Percentiles rank a stretch among this genome's conserved stretches.
Conservation (phyloP, 345 rosid species). For the Heritiera littoralis region DNA sequence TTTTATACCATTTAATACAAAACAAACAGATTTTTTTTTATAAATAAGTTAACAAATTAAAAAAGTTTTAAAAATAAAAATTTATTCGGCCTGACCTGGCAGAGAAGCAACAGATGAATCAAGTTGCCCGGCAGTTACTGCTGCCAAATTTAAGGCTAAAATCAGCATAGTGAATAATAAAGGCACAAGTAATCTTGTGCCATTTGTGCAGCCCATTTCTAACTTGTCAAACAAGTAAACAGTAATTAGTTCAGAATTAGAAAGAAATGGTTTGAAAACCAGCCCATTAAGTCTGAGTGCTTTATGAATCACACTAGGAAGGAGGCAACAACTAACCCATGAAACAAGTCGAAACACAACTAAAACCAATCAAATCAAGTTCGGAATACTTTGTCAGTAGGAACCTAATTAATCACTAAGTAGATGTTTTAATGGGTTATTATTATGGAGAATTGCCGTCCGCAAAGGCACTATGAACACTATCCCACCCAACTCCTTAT, state of each 20-base stretch:
- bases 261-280: neutral
- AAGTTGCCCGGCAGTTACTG: neutral
- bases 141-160: neutral
- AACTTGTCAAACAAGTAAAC: conserved; percentile 5
- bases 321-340: neutral
- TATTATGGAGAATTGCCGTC: too few species aligned
- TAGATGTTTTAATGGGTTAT: neutral
- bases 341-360: neutral
- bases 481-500: too few species aligned
- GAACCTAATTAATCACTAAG: neutral
- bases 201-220: conserved; percentile 9
- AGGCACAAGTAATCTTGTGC: neutral
- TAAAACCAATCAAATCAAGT: neutral
- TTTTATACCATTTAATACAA: too few species aligned
- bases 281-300: neutral
- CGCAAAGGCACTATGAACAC: too few species aligned
- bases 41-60: too few species aligned
- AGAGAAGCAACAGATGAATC: neutral
- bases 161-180: neutral
- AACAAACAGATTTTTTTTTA: too few species aligned
- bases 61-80: neutral
- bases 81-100: neutral
- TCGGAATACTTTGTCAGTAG: neutral
- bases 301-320: neutral
- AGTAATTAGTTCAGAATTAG: neutral